phyloP scores from a whole-genome alignment of 2,329 filamentous ascomycete species.

The Xylaria multiplex region DNA sequence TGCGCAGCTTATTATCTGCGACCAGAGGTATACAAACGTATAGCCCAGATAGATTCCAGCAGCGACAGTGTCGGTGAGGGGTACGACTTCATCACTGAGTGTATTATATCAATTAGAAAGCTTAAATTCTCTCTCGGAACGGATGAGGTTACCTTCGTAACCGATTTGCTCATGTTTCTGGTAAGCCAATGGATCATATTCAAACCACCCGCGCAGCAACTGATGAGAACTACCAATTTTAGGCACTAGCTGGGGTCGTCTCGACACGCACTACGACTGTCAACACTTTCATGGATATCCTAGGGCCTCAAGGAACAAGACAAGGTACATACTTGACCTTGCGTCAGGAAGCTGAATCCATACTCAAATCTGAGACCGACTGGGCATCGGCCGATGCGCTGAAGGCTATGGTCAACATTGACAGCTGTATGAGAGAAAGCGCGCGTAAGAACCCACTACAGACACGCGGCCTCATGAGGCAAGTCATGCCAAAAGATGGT shows the following conservation, averaged over 20 bases:
- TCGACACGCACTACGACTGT: constrained; percentile 19
- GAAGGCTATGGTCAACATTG: constrained; percentile 11
- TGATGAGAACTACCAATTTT: not conserved
- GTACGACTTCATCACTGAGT: constrained; percentile 12
- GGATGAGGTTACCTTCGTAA: constrained; percentile 18
- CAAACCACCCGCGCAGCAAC: not conserved
- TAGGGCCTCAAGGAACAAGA: constrained; percentile 6
- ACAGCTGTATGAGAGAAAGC: constrained; percentile 15
- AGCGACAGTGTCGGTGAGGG: constrained; percentile 4
- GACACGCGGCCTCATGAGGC: constrained; percentile 6
- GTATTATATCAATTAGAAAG: constrained; percentile 10
- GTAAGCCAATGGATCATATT: constrained; percentile 2
- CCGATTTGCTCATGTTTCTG: constrained; percentile 20
- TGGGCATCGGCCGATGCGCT: constrained; percentile 10
- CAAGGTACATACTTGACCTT: constrained; percentile 9
- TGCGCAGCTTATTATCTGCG: constrained; percentile 13
- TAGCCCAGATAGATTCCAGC: constrained; percentile 2
- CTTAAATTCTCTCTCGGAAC: constrained; percentile 14
- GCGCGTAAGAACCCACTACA: constrained; percentile 10
- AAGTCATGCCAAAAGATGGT: constrained; percentile 19
- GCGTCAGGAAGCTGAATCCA: constrained; percentile 15
- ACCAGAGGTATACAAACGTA: constrained; percentile 3
- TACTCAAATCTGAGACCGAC: constrained; percentile 17
- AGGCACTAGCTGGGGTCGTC: constrained; percentile 16
- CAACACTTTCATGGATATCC: constrained; percentile 18